Evolutionary conservation across 2,329 filamentous ascomycete species (phyloP).

Genomic region (Diplodia mutila): DNA sequence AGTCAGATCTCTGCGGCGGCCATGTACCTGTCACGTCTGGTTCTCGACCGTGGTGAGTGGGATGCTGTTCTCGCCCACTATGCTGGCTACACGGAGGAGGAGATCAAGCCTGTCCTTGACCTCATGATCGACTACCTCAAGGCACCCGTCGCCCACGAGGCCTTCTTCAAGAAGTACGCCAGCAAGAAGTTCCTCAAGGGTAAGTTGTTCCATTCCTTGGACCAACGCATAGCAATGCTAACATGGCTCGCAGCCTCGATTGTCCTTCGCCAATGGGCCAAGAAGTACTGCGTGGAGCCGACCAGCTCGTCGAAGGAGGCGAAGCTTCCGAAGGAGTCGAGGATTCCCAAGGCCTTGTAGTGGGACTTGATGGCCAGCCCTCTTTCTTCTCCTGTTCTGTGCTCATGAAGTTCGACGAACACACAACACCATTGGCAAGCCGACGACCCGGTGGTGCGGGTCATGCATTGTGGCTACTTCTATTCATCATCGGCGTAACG

Average conservation of each 20-base stretch:
- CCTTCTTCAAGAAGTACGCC: conserved; percentile 99
- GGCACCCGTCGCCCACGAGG: conserved; percentile 87
- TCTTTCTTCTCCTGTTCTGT: conserved; percentile 3
- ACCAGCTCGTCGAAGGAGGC: conserved; percentile 28
- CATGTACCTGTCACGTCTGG: conserved; percentile 92
- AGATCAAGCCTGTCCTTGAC: conserved; percentile 88
- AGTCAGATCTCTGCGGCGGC: conserved; percentile 89
- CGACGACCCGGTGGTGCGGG: background rate
- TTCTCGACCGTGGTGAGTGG: conserved; percentile 90
- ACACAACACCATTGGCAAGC: background rate
- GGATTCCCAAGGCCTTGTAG: background rate
- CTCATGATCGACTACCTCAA: conserved; percentile 97
- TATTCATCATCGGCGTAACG: conserved; percentile 25
- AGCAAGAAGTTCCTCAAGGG: conserved; percentile 99
- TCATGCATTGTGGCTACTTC: conserved; percentile 22
- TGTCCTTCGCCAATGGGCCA: conserved; percentile 89
- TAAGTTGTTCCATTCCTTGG: conserved; percentile 51
- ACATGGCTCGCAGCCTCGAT: conserved; percentile 71
- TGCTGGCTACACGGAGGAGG: conserved; percentile 87
- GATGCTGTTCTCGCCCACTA: conserved; percentile 88
- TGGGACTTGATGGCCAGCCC: background rate
- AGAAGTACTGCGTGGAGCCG: conserved; percentile 60
- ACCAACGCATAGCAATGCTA: conserved; percentile 26
- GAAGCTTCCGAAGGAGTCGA: conserved; percentile 19
- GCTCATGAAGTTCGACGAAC: conserved; percentile 21